Conservation (phyloP, 345 rosid species). For the Reutealis trisperma region DNA sequence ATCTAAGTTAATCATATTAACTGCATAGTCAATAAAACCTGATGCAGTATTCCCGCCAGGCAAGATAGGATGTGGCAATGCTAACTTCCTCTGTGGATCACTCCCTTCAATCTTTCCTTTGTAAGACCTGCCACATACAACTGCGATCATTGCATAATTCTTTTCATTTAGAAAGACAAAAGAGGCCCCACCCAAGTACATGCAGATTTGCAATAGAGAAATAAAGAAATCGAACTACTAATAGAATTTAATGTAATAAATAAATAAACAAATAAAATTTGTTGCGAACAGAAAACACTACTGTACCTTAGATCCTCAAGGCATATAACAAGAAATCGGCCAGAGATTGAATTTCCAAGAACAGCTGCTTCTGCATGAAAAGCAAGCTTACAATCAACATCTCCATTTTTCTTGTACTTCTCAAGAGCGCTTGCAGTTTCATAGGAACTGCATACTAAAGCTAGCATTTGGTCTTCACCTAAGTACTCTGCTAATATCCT, state of each 20-base stretch:
- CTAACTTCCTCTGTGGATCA: constrained; percentile 48
- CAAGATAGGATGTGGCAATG: constrained; percentile 42
- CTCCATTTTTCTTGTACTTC: constrained; percentile 33
- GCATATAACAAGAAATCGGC: constrained; percentile 53
- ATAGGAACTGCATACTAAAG: constrained; percentile 56
- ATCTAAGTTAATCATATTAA: constrained; percentile 54
- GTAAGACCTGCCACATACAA: constrained; percentile 35
- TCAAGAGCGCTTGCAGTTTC: constrained; percentile 38
- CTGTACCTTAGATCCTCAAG: constrained; percentile 54
- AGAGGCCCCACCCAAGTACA: neutral
- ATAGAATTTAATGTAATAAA: neutral
- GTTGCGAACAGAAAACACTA: neutral
- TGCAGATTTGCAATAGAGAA: neutral
- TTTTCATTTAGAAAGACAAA: neutral
- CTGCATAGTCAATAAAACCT: constrained; percentile 70
- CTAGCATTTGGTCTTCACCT: constrained; percentile 70
- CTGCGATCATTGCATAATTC: neutral
- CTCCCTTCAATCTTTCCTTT: constrained; percentile 21
- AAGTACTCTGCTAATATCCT: constrained; percentile 62
- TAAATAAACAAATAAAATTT: too few species aligned
- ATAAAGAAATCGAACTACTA: neutral
- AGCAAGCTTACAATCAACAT: constrained; percentile 30
- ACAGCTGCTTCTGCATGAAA: constrained; percentile 46
- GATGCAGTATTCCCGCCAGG: constrained; percentile 39
- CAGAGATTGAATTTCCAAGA: constrained; percentile 40